Base-by-base conservation (phyloP, 148 eudicot species). In the Rhododendron molle region DNA sequence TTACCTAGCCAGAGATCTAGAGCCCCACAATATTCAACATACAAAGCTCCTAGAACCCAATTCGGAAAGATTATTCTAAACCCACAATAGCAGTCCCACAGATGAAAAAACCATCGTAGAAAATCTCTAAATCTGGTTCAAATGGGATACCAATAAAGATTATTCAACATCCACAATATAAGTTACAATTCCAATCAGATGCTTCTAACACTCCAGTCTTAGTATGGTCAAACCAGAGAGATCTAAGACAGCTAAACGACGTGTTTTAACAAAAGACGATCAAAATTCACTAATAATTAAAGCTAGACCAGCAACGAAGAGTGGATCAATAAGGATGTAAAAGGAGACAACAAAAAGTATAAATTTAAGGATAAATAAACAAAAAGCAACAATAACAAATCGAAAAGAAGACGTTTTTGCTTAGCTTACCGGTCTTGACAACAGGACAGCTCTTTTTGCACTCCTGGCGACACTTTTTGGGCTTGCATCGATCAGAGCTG, bases 401-500 rank as follows among this genome's bases (percentile, higher is more conserved):
- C 84, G 13, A 83, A 14, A 71, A 40, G 46, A 62, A 52, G 38
- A 49, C 74, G 38, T 28, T 62, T 7, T 56, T 30, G 43, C 3
- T 52, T 49, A 2, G n/a, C 15, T n/a, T 88, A 93, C 99, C 99
- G 49, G 99, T 94, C 90, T 92, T 97, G 47, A 97, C 99, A 82
- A 97, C 99, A 3, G 99, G 99, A 85, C 99, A 97, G 81, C 98
- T 92, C 92, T 95, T 95, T 82, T 97, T 97, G 91, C 99, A 97
- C 83, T 97, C 99, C 85, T 97, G 99, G 18, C 98, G 95, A 78
- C 99, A 97, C 88, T 97, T 97, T 78, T 97, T 97, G 14, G 98
- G 99, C 91, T 97, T 97, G 91, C 99, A 97, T 30, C 97, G 94
- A 65, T 97, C 99, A 23, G 95, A 91, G 85, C 95, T 97, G 60